phyloP scores from a whole-genome alignment of 345 rosid genomes.

The Nephelium lappaceum region DNA sequence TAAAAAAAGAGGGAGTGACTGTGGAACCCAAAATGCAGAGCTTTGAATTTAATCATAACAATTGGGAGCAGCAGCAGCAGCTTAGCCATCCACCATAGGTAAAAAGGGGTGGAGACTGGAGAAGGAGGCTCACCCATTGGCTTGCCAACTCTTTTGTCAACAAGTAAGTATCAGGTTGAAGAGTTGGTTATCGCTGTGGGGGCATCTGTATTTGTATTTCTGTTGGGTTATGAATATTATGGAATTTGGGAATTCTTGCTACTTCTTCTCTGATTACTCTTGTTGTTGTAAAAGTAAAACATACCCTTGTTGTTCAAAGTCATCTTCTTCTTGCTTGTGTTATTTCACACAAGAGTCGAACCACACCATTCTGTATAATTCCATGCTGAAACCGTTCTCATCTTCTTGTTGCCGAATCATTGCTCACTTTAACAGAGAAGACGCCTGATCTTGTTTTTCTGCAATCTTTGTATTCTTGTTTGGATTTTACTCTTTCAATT shows the following conservation, averaged over 20 bases:
- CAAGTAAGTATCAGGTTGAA: background rate
- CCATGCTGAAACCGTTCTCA: conserved; percentile 29
- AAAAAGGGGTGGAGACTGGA: background rate
- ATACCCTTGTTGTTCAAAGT: conserved; percentile 4
- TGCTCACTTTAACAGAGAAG: background rate
- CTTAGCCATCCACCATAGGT: too few species aligned
- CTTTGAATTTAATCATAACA: too few species aligned
- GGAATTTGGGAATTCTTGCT: conserved; percentile 54
- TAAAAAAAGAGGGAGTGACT: too few species aligned
- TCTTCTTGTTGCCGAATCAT: conserved; percentile 10
- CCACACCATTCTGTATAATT: conserved; percentile 28
- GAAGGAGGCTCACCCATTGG: background rate
- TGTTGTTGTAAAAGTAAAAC: conserved; percentile 5
- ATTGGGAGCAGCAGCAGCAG: too few species aligned
- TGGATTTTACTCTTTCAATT: conserved; percentile 9
- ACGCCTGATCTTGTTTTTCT: conserved; percentile 24
- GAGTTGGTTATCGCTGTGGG: conserved; percentile 3
- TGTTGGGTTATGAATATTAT: conserved; percentile 29
- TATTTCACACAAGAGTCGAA: conserved; percentile 42
- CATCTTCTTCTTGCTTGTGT: conserved; percentile 19
- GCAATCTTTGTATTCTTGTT: background rate
- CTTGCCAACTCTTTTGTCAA: background rate
- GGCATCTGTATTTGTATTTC: background rate
- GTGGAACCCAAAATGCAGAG: too few species aligned
- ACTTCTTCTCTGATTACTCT: conserved; percentile 27